phyloP scores from a whole-genome alignment of 305 asterid genomes.

The Fraxinus nigra region DNA sequence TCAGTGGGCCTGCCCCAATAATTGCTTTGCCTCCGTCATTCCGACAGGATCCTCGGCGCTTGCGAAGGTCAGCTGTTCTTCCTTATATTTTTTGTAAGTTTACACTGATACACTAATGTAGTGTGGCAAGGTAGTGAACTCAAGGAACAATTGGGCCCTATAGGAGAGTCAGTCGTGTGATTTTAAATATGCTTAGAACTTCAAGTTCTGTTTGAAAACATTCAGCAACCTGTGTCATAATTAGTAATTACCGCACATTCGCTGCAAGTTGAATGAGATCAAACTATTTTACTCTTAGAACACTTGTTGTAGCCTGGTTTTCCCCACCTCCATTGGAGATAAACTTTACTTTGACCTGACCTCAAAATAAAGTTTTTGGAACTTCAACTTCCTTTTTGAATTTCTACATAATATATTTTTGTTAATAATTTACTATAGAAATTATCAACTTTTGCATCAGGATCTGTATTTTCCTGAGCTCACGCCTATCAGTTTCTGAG shows the following conservation, averaged over 20 bases:
- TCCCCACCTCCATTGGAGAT: not conserved
- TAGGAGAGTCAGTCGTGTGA: not conserved
- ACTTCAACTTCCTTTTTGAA: not conserved
- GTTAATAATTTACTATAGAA: not conserved
- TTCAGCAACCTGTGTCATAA: not conserved
- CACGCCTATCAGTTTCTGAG: not conserved
- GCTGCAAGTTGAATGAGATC: not conserved
- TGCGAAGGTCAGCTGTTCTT: constrained; percentile 65
- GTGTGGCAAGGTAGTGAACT: not conserved
- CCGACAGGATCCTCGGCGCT: constrained; percentile 91
- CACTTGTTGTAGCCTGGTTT: not conserved
- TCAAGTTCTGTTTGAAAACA: not conserved
- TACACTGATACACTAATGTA: not conserved
- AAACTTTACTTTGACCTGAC: not conserved
- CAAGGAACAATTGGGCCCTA: not conserved
- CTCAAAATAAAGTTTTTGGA: not conserved
- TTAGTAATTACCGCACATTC: not conserved
- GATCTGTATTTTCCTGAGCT: not conserved
- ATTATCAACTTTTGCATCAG: not conserved
- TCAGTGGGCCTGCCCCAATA: constrained; percentile 67
- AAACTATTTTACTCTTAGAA: not conserved
- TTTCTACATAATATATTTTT: not conserved
- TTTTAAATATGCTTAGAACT: not conserved
- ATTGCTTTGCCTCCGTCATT: constrained; percentile 71
- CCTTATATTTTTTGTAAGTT: not conserved